Evolutionary conservation across 2,329 filamentous ascomycete genomes (phyloP).

Genomic region (Magnaporthiopsis rhizophila): DNA sequence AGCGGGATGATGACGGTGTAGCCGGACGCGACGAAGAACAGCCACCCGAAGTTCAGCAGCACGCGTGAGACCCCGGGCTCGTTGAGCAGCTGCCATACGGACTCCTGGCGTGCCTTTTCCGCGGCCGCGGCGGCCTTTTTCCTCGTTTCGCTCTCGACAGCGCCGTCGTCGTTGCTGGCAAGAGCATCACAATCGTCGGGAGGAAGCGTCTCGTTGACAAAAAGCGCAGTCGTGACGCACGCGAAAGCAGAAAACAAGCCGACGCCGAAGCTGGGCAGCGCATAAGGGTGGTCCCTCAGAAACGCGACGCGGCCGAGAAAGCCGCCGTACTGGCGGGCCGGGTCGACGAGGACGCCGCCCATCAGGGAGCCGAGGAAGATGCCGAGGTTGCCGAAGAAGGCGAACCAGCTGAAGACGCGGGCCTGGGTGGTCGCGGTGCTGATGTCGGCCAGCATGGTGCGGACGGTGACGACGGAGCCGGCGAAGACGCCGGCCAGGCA

Average conservation of each 20-base stretch:
- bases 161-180: neutral
- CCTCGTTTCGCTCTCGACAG: neutral
- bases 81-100: constrained; percentile 47
- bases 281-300: constrained; percentile 58
- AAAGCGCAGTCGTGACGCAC: constrained; percentile 43
- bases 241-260: constrained; percentile 45
- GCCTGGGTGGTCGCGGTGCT: constrained; percentile 65
- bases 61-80: constrained; percentile 58
- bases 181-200: constrained; percentile 5
- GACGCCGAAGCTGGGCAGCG: constrained; percentile 52
- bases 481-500: constrained; percentile 67
- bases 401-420: constrained; percentile 66
- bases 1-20: constrained; percentile 66
- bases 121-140: constrained; percentile 7
- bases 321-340: constrained; percentile 52
- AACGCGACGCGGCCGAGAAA: constrained; percentile 48
- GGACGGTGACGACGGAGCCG: constrained; percentile 64
- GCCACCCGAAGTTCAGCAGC: constrained; percentile 56
- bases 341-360: constrained; percentile 62
- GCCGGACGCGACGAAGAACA: constrained; percentile 60
- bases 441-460: constrained; percentile 70
- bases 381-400: constrained; percentile 66
- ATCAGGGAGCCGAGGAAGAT: constrained; percentile 64
- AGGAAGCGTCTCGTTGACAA: constrained; percentile 54
- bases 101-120: constrained; percentile 21